Evolutionary conservation across 805 yeast genomes (phyloP).

Genomic region (Blastobotrys peoriensis): DNA sequence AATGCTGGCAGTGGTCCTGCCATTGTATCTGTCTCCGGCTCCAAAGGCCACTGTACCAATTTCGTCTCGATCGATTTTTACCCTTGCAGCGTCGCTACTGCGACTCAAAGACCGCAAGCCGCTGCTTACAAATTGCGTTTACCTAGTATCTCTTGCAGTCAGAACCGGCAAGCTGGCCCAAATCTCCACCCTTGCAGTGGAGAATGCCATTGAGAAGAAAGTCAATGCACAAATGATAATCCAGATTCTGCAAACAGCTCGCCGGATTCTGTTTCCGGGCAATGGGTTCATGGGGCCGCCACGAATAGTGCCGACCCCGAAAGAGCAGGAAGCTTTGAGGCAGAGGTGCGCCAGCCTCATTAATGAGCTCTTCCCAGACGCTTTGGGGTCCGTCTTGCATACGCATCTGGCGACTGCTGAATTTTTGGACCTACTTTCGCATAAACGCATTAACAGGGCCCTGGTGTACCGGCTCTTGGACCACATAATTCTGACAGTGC

Average conservation of each 20-base stretch:
- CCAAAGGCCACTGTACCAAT: conserved; percentile 6
- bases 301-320: conserved; percentile 36
- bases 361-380: conserved; percentile 15
- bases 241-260: conserved; percentile 24
- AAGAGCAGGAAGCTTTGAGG: conserved; percentile 31
- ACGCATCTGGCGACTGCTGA: conserved; percentile 16
- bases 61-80: conserved; percentile 10
- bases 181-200: conserved; percentile 14
- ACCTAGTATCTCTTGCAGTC: conserved; percentile 8
- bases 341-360: conserved; percentile 14
- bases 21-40: conserved; percentile 1
- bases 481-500: conserved; percentile 19
- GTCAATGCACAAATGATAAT: conserved; percentile 18
- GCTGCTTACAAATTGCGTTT: conserved; percentile 11
- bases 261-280: conserved; percentile 41
- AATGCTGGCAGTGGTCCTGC: conserved; percentile 12
- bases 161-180: conserved; percentile 14
- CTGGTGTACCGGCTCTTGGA: conserved; percentile 25
- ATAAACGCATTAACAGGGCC: conserved; percentile 27
- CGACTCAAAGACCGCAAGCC: conserved; percentile 12
- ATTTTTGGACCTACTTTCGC: conserved; percentile 22
- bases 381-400: conserved; percentile 15
- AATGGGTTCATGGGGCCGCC: conserved; percentile 49
- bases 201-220: conserved; percentile 9
- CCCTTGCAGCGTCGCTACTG: conserved; percentile 9